A percentile compares a stretch with the other conserved stretches of the same genome.
Conservation (phyloP, 148 eudicot genomes). For the Bassia scoparia region DNA sequence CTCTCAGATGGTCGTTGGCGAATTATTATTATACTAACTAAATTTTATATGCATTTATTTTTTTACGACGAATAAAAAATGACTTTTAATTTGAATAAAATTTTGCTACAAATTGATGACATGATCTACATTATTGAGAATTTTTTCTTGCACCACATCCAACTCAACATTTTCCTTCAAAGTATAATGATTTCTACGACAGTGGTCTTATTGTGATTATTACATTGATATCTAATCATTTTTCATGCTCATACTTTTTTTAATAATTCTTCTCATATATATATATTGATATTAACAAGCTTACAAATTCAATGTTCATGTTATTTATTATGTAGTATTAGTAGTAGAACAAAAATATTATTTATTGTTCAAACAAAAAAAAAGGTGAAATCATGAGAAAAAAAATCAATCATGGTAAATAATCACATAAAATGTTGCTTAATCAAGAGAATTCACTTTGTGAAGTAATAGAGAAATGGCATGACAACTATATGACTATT, state of each 20-base stretch:
- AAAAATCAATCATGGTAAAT: slow-evolving; percentile 38
- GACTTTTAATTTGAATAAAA: not conserved
- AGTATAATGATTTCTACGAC: slow-evolving; percentile 29
- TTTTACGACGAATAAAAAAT: too few relatives aligned
- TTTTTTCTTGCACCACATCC: slow-evolving; percentile 35
- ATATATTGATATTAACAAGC: not conserved
- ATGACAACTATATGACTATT: slow-evolving; percentile 20
- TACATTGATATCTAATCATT: slow-evolving; percentile 31
- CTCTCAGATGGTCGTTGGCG: too few relatives aligned
- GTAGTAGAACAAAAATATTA: slow-evolving; percentile 23
- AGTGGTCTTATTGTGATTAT: slow-evolving; percentile 41
- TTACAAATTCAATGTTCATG: slow-evolving; percentile 15
- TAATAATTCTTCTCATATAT: not conserved
- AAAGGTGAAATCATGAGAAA: slow-evolving; percentile 19
- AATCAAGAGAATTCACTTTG: slow-evolving; percentile 32
- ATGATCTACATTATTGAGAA: slow-evolving; percentile 25
- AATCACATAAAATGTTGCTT: slow-evolving; percentile 29
- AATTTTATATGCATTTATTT: too few relatives aligned
- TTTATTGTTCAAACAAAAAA: not conserved
- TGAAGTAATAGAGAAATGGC: slow-evolving; percentile 19
- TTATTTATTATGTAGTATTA: too few relatives aligned
- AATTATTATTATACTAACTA: too few relatives aligned
- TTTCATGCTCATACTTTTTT: slow-evolving; percentile 14
- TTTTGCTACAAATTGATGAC: slow-evolving; percentile 11
- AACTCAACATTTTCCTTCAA: slow-evolving; percentile 40